A percentile compares a stretch with the other conserved stretches of the same genome.
Evolutionary conservation across 2,329 filamentous ascomycete genomes (phyloP).

Genomic region (Penicillium sp.): DNA sequence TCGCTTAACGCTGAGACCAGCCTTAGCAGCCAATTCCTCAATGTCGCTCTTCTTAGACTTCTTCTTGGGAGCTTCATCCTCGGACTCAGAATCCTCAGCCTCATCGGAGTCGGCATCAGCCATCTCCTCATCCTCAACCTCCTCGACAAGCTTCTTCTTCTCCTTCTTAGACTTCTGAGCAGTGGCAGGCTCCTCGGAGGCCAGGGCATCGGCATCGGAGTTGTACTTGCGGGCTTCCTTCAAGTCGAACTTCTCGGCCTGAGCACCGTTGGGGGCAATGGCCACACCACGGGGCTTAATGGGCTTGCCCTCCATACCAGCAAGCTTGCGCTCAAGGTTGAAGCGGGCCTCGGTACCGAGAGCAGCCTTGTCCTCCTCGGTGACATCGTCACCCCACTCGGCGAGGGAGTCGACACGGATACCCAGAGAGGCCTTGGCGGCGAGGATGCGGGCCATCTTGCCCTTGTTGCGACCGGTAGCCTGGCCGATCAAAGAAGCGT

Average conservation of each 20-base stretch:
- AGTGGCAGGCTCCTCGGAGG: constrained; percentile 59
- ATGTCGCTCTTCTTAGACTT: constrained; percentile 47
- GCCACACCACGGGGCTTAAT: constrained; percentile 71
- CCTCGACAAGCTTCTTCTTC: constrained; percentile 48
- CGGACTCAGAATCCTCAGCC: constrained; percentile 28
- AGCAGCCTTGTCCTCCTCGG: constrained; percentile 84
- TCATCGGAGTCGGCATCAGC: constrained; percentile 40
- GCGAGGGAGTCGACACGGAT: constrained; percentile 87
- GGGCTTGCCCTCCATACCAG: constrained; percentile 80
- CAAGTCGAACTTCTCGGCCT: constrained; percentile 72
- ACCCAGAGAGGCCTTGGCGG: constrained; percentile 89
- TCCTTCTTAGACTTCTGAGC: constrained; percentile 32
- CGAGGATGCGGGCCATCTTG: constrained; percentile 95
- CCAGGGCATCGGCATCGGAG: constrained; percentile 81
- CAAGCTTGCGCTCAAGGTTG: constrained; percentile 50
- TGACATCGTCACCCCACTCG: constrained; percentile 71
- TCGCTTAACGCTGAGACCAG: constrained; percentile 69
- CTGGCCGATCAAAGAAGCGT: constrained; percentile 90
- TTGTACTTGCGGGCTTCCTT: constrained; percentile 96
- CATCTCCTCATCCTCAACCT: constrained; percentile 47
- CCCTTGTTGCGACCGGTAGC: constrained; percentile 98
- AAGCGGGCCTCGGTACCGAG: constrained; percentile 64
- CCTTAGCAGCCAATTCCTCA: constrained; percentile 61
- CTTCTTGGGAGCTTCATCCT: constrained; percentile 29
- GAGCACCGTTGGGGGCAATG: constrained; percentile 68